Evolutionary conservation across 352 stramenopile genomes (phyloP), one percentile per base, ranked within the genome.

Genomic region (Pythium diclinum): DNA sequence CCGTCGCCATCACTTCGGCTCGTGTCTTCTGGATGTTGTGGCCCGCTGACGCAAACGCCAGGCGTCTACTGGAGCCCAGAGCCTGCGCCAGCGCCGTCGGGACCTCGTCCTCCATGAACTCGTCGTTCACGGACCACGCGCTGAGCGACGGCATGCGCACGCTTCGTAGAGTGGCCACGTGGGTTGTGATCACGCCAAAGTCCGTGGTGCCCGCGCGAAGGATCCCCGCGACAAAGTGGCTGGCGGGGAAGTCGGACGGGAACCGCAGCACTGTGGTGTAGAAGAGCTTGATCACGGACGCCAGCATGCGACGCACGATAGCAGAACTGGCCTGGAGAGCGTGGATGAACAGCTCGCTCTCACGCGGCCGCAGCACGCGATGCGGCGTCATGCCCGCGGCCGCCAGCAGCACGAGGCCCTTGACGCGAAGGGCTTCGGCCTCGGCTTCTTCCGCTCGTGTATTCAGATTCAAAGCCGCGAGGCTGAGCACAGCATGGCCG

Each of bases 21-120:
- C 86, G 75, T 11, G 79, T 88, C 70, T 93, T 91, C 61, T 93
- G 85, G 34, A 93, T 73, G 67, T 91, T 91, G 78, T 91, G 85
- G 14, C 81, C 81, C 0, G 79, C 79, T 0, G 66, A 72, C 10
- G 69, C 61, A 44, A 90, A 91, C 19, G 59, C 76, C 6, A 89
- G 44, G 16, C 81, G 81, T 14, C 63, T 72, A 0, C 69, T 70
- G 2, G 74, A 67, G 46, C 74, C 65, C 10, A 80, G 78, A 4
- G 59, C 49, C 1, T 55, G 59, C 30, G 72, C 79, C 38, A 88
- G 68, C 10, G 76, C 67, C 6, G 68, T 56, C 21, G 78, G 79
- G 33, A 91, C 77, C 17, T 79, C 70, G 23, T 83, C 69, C 56
- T 89, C 73, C 32, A 92, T 87, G 30, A 91, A 72, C 14, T 57